Conservation (phyloP, 2,329 filamentous ascomycete species). For the Colletotrichum sp. region DNA sequence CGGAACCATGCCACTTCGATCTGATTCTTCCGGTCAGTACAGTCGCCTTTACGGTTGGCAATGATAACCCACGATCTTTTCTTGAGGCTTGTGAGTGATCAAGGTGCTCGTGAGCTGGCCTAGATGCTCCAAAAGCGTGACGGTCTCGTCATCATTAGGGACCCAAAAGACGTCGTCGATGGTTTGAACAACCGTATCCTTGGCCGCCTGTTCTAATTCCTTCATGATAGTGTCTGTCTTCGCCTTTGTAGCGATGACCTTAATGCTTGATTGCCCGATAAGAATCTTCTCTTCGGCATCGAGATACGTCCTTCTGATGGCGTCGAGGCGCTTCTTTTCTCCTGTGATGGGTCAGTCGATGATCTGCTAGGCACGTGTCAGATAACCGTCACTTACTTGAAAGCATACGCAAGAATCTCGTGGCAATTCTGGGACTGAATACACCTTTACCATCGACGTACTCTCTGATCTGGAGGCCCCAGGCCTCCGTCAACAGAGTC, state of each 20-base stretch:
- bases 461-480: slow-evolving; percentile 55
- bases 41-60: background rate
- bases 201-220: slow-evolving; percentile 19
- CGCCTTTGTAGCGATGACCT: slow-evolving; percentile 39
- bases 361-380: background rate
- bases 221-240: slow-evolving; percentile 39
- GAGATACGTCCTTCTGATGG: slow-evolving; percentile 28
- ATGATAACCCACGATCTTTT: background rate
- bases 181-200: slow-evolving; percentile 14
- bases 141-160: slow-evolving; percentile 25
- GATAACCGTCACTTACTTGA: background rate
- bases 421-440: slow-evolving; percentile 40
- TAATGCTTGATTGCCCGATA: slow-evolving; percentile 32
- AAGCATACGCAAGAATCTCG: background rate
- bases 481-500: slow-evolving; percentile 52
- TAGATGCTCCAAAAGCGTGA: slow-evolving; percentile 37
- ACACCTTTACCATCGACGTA: slow-evolving; percentile 47
- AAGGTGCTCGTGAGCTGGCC: slow-evolving; percentile 40
- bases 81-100: background rate
- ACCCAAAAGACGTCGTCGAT: slow-evolving; percentile 30
- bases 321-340: background rate
- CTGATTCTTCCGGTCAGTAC: background rate
- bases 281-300: slow-evolving; percentile 43
- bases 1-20: slow-evolving; percentile 24
- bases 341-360: background rate